Evolutionary conservation across 2,329 filamentous ascomycete species (phyloP).

Genomic region (Eutypella sp.): DNA sequence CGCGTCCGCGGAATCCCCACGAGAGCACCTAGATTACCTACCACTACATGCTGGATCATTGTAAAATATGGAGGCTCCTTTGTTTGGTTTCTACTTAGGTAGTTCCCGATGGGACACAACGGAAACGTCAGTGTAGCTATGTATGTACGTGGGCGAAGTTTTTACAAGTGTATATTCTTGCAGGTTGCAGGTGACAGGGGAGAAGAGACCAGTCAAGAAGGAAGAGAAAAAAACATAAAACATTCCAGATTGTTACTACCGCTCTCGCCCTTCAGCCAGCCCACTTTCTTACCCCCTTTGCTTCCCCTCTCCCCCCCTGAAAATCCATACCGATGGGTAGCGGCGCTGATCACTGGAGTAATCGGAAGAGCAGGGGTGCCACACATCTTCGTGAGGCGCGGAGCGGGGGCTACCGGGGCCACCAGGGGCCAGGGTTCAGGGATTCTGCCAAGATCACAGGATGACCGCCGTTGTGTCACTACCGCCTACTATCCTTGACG

Average conservation of each 20-base stretch:
- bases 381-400: background rate
- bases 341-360: background rate
- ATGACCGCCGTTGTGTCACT: too few species aligned
- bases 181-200: background rate
- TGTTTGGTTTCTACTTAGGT: too few species aligned
- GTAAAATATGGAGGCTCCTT: too few species aligned
- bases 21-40: too few species aligned
- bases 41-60: too few species aligned
- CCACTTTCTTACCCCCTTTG: background rate
- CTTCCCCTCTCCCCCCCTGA: background rate
- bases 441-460: background rate
- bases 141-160: background rate
- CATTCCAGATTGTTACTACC: too few species aligned
- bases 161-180: background rate
- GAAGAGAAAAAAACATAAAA: too few species aligned
- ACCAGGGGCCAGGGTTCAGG: background rate
- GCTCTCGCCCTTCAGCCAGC: background rate
- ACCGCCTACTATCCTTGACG: too few species aligned
- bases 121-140: background rate
- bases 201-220: too few species aligned
- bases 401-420: background rate
- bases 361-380: too few species aligned
- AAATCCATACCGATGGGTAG: background rate
- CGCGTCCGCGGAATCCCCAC: too few species aligned
- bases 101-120: too few species aligned